phyloP scores from a whole-genome alignment of 176 grass and related monocot species.

The Triticum dicoccoides region DNA sequence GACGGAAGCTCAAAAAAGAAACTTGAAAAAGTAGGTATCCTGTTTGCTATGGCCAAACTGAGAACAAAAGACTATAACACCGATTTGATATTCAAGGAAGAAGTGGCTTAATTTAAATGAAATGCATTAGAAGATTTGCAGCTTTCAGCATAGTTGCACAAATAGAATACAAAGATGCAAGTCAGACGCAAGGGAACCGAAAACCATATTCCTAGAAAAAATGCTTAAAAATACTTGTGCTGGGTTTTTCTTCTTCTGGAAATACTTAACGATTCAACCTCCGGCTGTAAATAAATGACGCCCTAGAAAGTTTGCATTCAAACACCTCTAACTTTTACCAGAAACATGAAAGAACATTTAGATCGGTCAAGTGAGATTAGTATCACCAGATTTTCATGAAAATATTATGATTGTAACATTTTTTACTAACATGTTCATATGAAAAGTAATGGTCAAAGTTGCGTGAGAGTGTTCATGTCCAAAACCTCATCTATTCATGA shows the following conservation, averaged over 20 bases:
- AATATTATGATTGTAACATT: neutral
- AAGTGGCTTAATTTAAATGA: neutral
- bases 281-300: neutral
- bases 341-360: neutral
- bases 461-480: neutral
- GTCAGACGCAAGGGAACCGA: neutral
- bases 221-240: neutral
- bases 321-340: neutral
- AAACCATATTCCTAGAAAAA: neutral
- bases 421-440: neutral
- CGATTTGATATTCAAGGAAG: slow-evolving; percentile 5
- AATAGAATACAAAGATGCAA: neutral
- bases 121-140: slow-evolving; percentile 16
- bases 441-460: neutral
- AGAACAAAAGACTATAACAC: neutral
- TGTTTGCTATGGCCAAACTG: neutral
- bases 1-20: neutral
- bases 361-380: neutral
- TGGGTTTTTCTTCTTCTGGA: neutral
- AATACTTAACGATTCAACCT: slow-evolving; percentile 1
- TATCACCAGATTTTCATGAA: neutral
- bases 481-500: neutral
- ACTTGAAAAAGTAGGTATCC: neutral
- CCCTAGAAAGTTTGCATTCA: neutral
- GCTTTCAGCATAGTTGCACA: slow-evolving; percentile 8